These are phyloP conservation scores for Ceratocystis variospora DNA, from an alignment of 2,329 filamentous ascomycete species.

Conservation along the genomic window DNA sequence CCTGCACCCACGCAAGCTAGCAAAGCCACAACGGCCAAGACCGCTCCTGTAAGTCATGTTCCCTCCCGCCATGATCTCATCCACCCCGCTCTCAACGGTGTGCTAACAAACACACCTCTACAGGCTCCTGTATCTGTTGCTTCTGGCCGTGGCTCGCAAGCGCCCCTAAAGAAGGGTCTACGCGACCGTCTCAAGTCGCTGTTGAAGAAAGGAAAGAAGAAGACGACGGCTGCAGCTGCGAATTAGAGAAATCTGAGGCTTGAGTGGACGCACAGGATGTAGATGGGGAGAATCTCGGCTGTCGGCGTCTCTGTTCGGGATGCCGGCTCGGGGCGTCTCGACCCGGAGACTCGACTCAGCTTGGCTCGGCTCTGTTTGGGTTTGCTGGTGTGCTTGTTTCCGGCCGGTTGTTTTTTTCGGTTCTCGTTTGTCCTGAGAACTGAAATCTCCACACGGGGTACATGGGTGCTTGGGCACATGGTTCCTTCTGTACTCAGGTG, in stretches of 20 bases:
- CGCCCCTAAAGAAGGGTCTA: conserved; percentile 2
- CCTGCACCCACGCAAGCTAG: too few species aligned
- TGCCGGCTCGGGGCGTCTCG: too few species aligned
- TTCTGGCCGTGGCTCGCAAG: background rate
- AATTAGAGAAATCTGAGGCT: background rate
- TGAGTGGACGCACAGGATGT: background rate
- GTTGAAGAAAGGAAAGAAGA: conserved; percentile 11
- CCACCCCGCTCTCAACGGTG: background rate
- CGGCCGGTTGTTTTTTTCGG: too few species aligned
- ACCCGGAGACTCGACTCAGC: too few species aligned
- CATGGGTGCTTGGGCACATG: background rate
- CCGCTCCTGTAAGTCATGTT: background rate
- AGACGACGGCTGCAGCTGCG: background rate
- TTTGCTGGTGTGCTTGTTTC: too few species aligned
- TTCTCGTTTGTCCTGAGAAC: background rate
- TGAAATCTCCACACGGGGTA: background rate
- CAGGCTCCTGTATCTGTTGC: background rate
- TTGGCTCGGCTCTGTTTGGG: background rate
- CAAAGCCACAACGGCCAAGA: background rate
- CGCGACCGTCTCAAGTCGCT: conserved; percentile 11
- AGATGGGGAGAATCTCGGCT: background rate
- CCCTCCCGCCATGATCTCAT: background rate
- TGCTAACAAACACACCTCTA: background rate
- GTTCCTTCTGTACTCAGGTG: background rate
- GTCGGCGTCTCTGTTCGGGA: background rate